Conservation (phyloP, 306 rosid genomes). For the Inga leiocalycina region DNA sequence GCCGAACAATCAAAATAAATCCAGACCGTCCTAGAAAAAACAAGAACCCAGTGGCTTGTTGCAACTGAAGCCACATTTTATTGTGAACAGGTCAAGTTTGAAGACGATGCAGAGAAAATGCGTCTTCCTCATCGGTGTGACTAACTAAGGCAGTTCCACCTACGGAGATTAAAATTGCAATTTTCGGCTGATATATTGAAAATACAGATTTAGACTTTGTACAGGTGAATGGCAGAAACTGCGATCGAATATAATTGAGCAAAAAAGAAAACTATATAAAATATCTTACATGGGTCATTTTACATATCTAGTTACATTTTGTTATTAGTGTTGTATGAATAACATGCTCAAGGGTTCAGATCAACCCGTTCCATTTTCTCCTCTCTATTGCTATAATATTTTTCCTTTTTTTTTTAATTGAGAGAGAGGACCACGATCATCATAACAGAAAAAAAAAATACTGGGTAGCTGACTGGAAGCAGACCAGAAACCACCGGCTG, state of each 20-base stretch:
- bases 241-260: background rate
- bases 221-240: slow-evolving; percentile 2
- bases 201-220: slow-evolving; percentile 19
- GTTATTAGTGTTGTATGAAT: background rate
- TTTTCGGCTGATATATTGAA: slow-evolving; percentile 50
- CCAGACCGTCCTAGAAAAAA: slow-evolving; percentile 43
- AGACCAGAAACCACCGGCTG: too few relatives aligned
- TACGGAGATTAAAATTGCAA: background rate
- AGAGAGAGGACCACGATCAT: too few relatives aligned
- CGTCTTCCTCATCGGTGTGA: slow-evolving; percentile 9
- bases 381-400: too few relatives aligned
- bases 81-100: slow-evolving; percentile 60
- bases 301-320: background rate
- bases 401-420: too few relatives aligned
- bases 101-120: slow-evolving; percentile 38
- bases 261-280: background rate
- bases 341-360: too few relatives aligned
- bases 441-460: too few relatives aligned
- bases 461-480: too few relatives aligned
- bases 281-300: background rate
- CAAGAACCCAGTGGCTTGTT: slow-evolving; percentile 47
- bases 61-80: slow-evolving; percentile 74
- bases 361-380: too few relatives aligned
- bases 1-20: slow-evolving; percentile 33
- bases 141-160: background rate